Conservation (phyloP, 192 early-diverging fungal genomes). For the Coemansia erecta region DNA sequence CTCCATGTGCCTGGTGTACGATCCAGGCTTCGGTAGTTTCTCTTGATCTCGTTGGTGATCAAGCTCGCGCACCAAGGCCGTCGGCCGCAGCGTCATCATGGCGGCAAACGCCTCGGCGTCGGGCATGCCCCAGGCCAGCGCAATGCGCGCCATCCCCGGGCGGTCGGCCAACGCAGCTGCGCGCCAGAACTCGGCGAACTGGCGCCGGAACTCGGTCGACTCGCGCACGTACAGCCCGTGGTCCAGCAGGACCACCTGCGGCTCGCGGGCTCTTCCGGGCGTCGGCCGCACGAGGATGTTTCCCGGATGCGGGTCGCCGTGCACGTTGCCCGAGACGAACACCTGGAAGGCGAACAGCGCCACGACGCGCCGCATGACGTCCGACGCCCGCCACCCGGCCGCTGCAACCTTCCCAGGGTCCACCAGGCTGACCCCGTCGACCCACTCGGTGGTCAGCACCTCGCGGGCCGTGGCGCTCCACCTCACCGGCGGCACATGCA, state of each 20-base stretch:
- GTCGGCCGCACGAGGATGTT: conserved; percentile 72
- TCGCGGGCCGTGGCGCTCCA: conserved; percentile 66
- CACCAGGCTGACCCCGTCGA: conserved; percentile 74
- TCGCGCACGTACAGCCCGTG: conserved; percentile 90
- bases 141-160: conserved; percentile 62
- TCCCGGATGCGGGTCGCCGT: conserved; percentile 83
- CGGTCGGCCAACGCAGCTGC: conserved; percentile 74
- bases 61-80: not conserved
- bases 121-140: conserved; percentile 64
- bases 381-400: conserved; percentile 37
- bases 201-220: conserved; percentile 62
- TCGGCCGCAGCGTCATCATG: conserved; percentile 43
- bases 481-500: conserved; percentile 78
- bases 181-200: conserved; percentile 87
- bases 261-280: conserved; percentile 4
- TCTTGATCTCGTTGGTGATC: too few relatives aligned
- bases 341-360: conserved; percentile 86
- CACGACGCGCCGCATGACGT: conserved; percentile 71
- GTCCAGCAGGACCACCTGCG: conserved; percentile 81
- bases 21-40: not conserved
- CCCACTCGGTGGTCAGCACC: conserved; percentile 88
- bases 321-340: conserved; percentile 82
- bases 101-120: conserved; percentile 44
- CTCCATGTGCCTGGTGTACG: conserved; percentile 73
- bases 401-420: conserved; percentile 39